Evolutionary conservation across 2,329 filamentous ascomycete species (phyloP), one percentile per base, ranked within the genome.

Genomic region (Thermoascus crustaceus): DNA sequence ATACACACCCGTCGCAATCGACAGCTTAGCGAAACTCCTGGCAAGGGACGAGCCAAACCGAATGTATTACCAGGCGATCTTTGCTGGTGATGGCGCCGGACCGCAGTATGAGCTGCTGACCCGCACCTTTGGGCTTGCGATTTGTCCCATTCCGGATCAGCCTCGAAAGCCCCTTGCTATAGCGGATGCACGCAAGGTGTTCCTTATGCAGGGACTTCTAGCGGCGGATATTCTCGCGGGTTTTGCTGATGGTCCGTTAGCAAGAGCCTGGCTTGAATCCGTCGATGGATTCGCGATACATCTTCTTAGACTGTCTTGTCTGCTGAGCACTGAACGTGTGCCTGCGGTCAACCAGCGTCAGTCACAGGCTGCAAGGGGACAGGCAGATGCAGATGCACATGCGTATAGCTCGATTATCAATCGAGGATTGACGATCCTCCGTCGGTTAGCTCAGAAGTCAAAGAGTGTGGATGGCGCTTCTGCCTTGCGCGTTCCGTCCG

Each of bases 1-100:
- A 26, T 96, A 96, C 57, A 76, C 94, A 1, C 88, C 89, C 3
- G 78, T 85, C 23, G 91, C 91, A 1, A 77, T 96, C 11, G 91
- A 98, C 56, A 82, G 83, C 31, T 67, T 96, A 17, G 89, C 91
- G 2, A 96, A 96, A 60, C 69, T 98, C 3, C 71, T 98, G 17
- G 89, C 91, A 3, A 76, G 88, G 34, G 91, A 96, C 55, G 89
- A 96, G 48, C 89, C 91, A 0, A 98, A 98, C 51, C 72, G 91
- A 42, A 79, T 78, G 3, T 80, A 84, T 49, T 96, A 88, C 67
- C 84, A 82, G 56, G 71, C 76, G 25, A 82, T 96, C 7, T 93
- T 96, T 50, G 69, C 78, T 13, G 72, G 80, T 5, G 87, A 94
- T 49, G 72, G 78, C 10, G 73, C 76, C 7, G 69, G 68, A 1